Evolutionary conservation across 192 early-diverging fungal genomes (phyloP), one percentile per base, ranked within the genome.

Genomic region (Phlyctochytrium planicorne): DNA sequence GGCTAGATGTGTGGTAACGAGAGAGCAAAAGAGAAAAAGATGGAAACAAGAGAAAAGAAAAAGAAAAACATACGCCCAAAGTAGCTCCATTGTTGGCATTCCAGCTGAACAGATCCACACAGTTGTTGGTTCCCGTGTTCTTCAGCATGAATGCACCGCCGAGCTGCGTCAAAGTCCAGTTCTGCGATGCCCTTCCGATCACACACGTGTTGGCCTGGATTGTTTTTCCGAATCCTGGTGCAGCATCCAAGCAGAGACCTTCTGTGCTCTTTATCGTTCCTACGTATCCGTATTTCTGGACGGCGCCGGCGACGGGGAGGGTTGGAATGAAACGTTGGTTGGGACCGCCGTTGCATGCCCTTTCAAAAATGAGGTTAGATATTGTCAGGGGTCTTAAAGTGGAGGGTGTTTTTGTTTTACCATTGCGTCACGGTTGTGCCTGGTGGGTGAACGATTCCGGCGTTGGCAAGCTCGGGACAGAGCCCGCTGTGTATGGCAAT

Each of bases 101-200:
- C 55, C 20, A 57, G 55, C 25, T 27, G 6, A 57, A 25, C 14
- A 57, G 20, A 27, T 57, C 55, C 6, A 57, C 14, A 27, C 55
- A 57, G 55, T 20, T 10, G 27, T 57, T 57, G 14, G 55, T 57
- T 6, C 55, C 55, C 6, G 55, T 57, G 55, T 25, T 29, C 25
- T 25, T 12, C 6, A 57, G 10, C 20, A 57, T 29, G 55, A 57
- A 57, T 27, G 20, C 55, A 25, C 55, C 55, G 55, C 55, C 55
- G 10, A 10, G 16, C 25, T 57, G 55, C 6, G 10, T 25, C 6
- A 57, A 25, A 10, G 55, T 57, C 55, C 55, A 57, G 25, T 29
- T 57, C 55, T 57, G 55, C 14, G 20, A 14, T 4, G 55, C 55
- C 6, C 27, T 10, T 10, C 55, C 55, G 6, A 6, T 6, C 10